Evolutionary conservation across 495 filamentous ascomycete species (phyloP), one percentile per base, ranked within the genome.

Genomic region (Tuber borchii): DNA sequence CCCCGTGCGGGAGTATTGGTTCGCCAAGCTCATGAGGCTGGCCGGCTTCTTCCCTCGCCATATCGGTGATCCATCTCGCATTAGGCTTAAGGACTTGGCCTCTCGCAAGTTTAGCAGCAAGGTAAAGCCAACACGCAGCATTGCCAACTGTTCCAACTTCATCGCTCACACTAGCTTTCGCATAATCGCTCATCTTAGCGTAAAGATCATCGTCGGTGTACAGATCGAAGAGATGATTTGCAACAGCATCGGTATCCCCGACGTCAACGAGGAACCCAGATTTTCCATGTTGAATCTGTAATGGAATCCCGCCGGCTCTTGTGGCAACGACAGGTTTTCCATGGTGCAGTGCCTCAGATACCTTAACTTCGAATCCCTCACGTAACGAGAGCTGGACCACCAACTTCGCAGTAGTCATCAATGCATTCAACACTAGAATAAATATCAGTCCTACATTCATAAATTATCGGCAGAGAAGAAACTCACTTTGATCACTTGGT

Each of bases 321-420:
- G 91, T 93, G 9, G 92, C 92, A 73, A 97, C 93, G 70, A 94
- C 88, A 2, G 93, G 93, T 17, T 91, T 90, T 37, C 93, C 93
- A 78, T 94, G 93, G 83, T 95, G 93, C 12, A 94, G 86, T 40
- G 92, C 93, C 83, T 97, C 93, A 0, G 91, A 93, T 20, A 97
- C 93, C 84, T 96, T 97, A 74, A 95, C 91, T 83, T 97, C 93
- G 80, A 97, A 97, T 4, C 93, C 93, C 83, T 97, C 93, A 31
- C 91, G 89, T 2, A 90, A 93, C 12, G 92, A 94, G 26, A 97
- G 88, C 83, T 97, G 93, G 51, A 95, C 86, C 0, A 89, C 91
- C 34, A 94, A 87, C 74, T 90, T 89, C 2, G 92, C 90, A 70
- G 90, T 90, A 51, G 91, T 90, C 56, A 97, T 85, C n/a, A 97